phyloP scores from a whole-genome alignment of 1,284 basidiomycete species.

The Kwoniella shivajii region DNA sequence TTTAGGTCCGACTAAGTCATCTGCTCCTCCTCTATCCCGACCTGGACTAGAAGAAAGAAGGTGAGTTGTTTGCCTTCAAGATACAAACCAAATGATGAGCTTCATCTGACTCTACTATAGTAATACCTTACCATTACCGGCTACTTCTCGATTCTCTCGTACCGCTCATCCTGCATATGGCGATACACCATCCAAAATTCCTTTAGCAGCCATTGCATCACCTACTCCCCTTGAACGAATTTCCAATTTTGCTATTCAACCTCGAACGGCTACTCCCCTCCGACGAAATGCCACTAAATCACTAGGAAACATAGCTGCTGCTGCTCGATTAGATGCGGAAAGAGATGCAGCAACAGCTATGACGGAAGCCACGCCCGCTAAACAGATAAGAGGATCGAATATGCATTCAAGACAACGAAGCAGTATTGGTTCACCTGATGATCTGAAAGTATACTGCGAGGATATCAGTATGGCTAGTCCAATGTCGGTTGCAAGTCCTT shows the following conservation, averaged over 20 bases:
- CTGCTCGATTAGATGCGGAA: conserved; percentile 34
- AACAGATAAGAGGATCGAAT: conserved; percentile 18
- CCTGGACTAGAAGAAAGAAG: conserved; percentile 41
- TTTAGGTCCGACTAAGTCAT: conserved; percentile 14
- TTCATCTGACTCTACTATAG: not conserved
- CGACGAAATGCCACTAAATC: conserved; percentile 45
- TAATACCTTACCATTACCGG: conserved; percentile 32
- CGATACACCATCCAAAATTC: conserved; percentile 52
- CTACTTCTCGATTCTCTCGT: conserved; percentile 21
- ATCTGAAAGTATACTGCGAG: conserved; percentile 33
- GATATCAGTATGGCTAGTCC: conserved; percentile 47
- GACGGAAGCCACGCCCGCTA: conserved; percentile 30
- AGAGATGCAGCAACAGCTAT: conserved; percentile 11
- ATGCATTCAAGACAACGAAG: conserved; percentile 25
- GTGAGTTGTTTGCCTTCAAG: conserved; percentile 23
- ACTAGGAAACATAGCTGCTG: conserved; percentile 43
- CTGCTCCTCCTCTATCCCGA: conserved; percentile 23
- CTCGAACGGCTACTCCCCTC: conserved; percentile 27
- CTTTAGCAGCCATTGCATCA: conserved; percentile 25
- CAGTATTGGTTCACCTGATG: conserved; percentile 46
- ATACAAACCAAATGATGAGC: not conserved
- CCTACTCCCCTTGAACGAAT: conserved; percentile 24
- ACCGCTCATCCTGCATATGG: conserved; percentile 31
- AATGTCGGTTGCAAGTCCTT: conserved; percentile 30
- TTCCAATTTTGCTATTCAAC: conserved; percentile 13